Evolutionary conservation across 2,329 filamentous ascomycete species (phyloP), one percentile per base, ranked within the genome.

Genomic region (Diaporthe ilicicola): DNA sequence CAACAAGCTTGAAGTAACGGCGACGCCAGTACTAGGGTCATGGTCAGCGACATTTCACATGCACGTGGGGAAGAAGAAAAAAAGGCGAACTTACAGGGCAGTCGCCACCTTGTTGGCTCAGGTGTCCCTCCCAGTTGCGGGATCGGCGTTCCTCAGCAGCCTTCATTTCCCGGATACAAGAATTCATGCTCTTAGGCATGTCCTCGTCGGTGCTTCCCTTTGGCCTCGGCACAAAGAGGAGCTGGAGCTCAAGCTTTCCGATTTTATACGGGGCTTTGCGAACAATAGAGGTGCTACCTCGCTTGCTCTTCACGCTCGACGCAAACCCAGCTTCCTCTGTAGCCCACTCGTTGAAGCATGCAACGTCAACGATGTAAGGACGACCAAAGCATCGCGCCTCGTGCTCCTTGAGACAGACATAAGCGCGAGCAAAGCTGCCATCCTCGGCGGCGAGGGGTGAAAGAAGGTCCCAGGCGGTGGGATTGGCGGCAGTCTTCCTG

Each of bases 131-230:
- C 86, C 90, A 97, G 76, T 90, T 92, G 73, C 92, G 90, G 61
- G 92, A 87, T 73, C 93, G 89, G 73, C 93, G 88, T 79, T 93
- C 92, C 80, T 97, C 94, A 2, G 95, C 94, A 66, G 95, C 94
- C 82, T 93, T 94, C 83, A 99, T 91, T 84, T 98, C 96, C 22
- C 96, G 90, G 76, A 98, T 93, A 81, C 94, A 97, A 53, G 94
- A 93, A 82, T 96, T 97, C 95, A 99, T 97, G 85, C 95, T 98
- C 90, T 98, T 98, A 68, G 96, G 96, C 94, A 99, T 98, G 76
- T 98, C 95, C 19, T 98, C 95, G 74, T 98, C 96, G 62, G 90
- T 91, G 37, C 91, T 88, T 54, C 92, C 93, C 84, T 94, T 95
- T 5, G 96, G 95, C 76, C 95, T 94, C 0, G 96, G 96, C 1